Conservation (phyloP, 73 alveolate species). For the Halteria grandinella region DNA sequence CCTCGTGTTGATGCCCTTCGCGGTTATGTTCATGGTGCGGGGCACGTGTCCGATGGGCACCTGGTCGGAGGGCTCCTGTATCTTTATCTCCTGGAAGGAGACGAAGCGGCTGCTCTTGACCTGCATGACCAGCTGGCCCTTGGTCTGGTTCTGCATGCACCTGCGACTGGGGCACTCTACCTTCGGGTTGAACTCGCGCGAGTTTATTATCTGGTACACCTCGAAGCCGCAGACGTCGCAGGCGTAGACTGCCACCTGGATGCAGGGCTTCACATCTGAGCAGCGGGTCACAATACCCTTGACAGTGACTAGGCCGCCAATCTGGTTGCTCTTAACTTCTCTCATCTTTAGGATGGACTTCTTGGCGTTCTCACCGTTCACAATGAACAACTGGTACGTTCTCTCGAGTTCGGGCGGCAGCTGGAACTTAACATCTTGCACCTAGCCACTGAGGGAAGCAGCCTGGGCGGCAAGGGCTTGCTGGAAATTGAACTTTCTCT, state of each 20-base stretch:
- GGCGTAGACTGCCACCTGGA: conserved; percentile 88
- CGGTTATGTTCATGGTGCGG: conserved; percentile 77
- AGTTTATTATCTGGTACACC: conserved; percentile 78
- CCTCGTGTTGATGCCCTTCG: conserved; percentile 80
- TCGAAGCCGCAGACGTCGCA: conserved; percentile 98
- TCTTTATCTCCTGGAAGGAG: conserved; percentile 85
- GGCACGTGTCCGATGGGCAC: conserved; percentile 98
- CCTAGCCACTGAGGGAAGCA: conserved; percentile 37
- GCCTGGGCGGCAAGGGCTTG: conserved; percentile 26
- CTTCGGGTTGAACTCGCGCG: conserved; percentile 88
- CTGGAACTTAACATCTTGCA: conserved; percentile 39
- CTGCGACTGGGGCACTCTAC: conserved; percentile 86
- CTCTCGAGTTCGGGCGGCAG: conserved; percentile 77
- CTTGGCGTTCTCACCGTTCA: conserved; percentile 73
- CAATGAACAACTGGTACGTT: conserved; percentile 11
- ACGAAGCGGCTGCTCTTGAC: conserved; percentile 88
- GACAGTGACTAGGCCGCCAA: conserved; percentile 85
- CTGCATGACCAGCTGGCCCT: conserved; percentile 86
- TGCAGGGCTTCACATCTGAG: conserved; percentile 92
- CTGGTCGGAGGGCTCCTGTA: conserved; percentile 91
- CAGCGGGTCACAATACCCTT: conserved; percentile 95
- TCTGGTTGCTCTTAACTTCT: conserved; percentile 77
- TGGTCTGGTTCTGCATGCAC: conserved; percentile 83
- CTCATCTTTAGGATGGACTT: conserved; percentile 75
- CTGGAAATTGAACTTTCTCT: conserved; percentile 75